phyloP scores from a whole-genome alignment of 371 early-diverging fungal genomes.

The Actinomucor elegans region DNA sequence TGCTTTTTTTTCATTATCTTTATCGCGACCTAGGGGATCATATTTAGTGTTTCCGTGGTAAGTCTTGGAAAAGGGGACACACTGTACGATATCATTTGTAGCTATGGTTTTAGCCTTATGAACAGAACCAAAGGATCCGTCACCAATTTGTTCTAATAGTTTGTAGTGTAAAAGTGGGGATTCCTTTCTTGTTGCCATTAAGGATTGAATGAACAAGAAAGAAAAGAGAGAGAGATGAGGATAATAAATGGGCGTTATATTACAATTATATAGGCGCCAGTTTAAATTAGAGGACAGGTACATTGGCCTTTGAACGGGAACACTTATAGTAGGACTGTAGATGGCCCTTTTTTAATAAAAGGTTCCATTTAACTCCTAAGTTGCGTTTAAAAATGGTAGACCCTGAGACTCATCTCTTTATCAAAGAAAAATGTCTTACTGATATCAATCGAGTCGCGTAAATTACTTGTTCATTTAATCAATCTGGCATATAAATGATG shows the following conservation, averaged over 20 bases:
- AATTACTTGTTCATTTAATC: too few species aligned
- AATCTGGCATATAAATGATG: too few species aligned
- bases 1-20: conserved; percentile 93
- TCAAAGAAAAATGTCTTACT: too few species aligned
- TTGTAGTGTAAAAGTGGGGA: conserved; percentile 58
- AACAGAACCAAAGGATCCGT: conserved; percentile 92
- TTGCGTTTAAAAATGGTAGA: too few species aligned
- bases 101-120: conserved; percentile 68
- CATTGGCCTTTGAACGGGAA: too few species aligned
- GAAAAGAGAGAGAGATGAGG: conserved; percentile 2
- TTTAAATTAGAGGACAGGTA: too few species aligned
- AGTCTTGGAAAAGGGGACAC: neutral
- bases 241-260: too few species aligned
- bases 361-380: too few species aligned
- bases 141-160: conserved; percentile 76
- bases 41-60: neutral
- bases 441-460: too few species aligned
- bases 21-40: conserved; percentile 76
- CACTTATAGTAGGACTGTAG: too few species aligned
- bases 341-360: too few species aligned
- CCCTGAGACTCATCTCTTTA: too few species aligned
- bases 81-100: conserved; percentile 69
- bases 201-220: neutral
- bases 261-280: neutral
- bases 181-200: conserved; percentile 9